Percentiles rank a stretch among this genome's conserved stretches.
Conservation (phyloP, 768 basidiomycete species). For the Suillus hirtellus region DNA sequence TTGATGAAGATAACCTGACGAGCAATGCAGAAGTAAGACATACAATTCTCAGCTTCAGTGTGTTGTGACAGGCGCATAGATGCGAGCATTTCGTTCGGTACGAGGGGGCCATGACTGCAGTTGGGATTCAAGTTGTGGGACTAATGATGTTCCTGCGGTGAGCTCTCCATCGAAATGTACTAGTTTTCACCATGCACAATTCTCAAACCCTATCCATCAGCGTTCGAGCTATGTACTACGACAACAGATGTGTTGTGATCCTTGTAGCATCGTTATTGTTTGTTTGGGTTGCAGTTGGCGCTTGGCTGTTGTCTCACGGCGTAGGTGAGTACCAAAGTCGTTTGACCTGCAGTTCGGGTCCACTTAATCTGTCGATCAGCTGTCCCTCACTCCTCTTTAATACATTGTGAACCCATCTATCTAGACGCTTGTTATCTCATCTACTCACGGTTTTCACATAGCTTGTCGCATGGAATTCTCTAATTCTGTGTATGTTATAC, state of each 20-base stretch:
- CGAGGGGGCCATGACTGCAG: conserved; percentile 48
- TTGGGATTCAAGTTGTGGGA: conserved; percentile 39
- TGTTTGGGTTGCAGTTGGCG: conserved; percentile 45
- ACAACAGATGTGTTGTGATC: conserved; percentile 15
- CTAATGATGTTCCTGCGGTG: conserved; percentile 49
- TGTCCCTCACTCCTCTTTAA: conserved; percentile 17
- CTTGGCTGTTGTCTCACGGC: conserved; percentile 55
- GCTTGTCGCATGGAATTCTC: conserved; percentile 44
- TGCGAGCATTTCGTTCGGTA: conserved; percentile 50
- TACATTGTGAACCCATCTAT: conserved; percentile 15
- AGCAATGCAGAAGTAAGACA: conserved; percentile 12
- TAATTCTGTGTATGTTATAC: conserved; percentile 19
- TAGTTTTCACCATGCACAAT: neutral
- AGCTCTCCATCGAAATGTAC: conserved; percentile 12
- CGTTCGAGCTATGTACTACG: conserved; percentile 21
- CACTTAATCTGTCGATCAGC: conserved; percentile 5
- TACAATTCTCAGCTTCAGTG: neutral
- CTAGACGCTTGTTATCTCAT: conserved; percentile 25
- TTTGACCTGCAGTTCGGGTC: conserved; percentile 1
- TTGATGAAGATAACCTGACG: neutral
- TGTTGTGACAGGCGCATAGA: conserved; percentile 25
- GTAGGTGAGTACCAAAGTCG: conserved; percentile 40
- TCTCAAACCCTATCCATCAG: conserved; percentile 13
- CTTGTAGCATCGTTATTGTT: conserved; percentile 35
- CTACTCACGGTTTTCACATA: conserved; percentile 14